Evolutionary conservation across 2,329 filamentous ascomycete species (phyloP).

Genomic region (Dothideomycetidae sp.): DNA sequence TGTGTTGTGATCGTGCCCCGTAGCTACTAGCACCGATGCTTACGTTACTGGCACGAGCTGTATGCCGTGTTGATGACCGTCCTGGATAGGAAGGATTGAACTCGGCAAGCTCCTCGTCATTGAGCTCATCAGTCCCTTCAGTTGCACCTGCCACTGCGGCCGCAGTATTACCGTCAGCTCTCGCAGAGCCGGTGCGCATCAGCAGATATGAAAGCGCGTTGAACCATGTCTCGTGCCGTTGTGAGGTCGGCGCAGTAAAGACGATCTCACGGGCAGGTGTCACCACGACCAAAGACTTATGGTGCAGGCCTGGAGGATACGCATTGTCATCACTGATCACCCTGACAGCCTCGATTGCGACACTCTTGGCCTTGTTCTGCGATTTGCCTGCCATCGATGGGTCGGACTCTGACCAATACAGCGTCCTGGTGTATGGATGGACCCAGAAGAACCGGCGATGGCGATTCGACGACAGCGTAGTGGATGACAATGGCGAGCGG

Average conservation of each 20-base stretch:
- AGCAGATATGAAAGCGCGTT: slow-evolving; percentile 90
- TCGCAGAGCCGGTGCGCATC: slow-evolving; percentile 47
- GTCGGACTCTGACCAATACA: slow-evolving; percentile 93
- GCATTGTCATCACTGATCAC: slow-evolving; percentile 92
- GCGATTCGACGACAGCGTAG: slow-evolving; percentile 70
- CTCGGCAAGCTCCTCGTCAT: slow-evolving; percentile 49
- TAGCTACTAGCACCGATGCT: slow-evolving; percentile 27
- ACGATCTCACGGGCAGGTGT: slow-evolving; percentile 81
- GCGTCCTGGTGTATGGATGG: slow-evolving; percentile 85
- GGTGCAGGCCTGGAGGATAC: slow-evolving; percentile 83
- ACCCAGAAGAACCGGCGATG: slow-evolving; percentile 98
- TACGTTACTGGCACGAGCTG: slow-evolving; percentile 34
- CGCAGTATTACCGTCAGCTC: slow-evolving; percentile 27
- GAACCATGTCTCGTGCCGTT: slow-evolving; percentile 97
- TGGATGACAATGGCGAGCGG: slow-evolving; percentile 71
- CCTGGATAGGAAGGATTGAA: slow-evolving; percentile 56
- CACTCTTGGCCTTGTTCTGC: slow-evolving; percentile 73
- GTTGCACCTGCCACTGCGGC: slow-evolving; percentile 20
- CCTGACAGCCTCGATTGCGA: slow-evolving; percentile 81
- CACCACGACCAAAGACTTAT: slow-evolving; percentile 81
- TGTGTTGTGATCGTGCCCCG: slow-evolving; percentile 37
- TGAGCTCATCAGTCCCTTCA: slow-evolving; percentile 39
- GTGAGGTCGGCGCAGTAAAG: slow-evolving; percentile 85
- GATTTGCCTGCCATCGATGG: slow-evolving; percentile 63
- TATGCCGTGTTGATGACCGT: slow-evolving; percentile 28